Evolutionary conservation across 2,329 filamentous ascomycete species (phyloP).

Genomic region (Beauveria scarabaeidicola): DNA sequence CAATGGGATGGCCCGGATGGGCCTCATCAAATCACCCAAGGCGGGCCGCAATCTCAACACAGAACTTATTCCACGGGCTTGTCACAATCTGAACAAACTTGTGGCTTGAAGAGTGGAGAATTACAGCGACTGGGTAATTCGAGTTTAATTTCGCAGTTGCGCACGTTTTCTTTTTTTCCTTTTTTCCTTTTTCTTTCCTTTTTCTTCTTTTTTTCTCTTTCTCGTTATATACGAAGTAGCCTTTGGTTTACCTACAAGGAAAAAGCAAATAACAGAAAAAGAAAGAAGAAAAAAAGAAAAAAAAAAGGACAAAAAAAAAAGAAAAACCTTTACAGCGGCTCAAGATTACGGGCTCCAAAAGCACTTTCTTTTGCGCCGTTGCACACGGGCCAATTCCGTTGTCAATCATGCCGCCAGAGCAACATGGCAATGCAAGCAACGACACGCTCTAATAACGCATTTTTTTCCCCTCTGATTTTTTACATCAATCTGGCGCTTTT

Average conservation of each 20-base stretch:
- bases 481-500: neutral
- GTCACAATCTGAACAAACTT: slow-evolving; percentile 7
- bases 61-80: neutral
- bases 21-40: neutral
- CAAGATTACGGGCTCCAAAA: neutral
- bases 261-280: no score
- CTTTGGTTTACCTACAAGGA: no score
- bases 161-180: neutral
- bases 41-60: slow-evolving; percentile 11
- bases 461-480: neutral
- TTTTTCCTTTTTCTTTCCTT: neutral
- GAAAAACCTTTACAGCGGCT: neutral
- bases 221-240: no score
- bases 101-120: slow-evolving; percentile 10
- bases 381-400: neutral
- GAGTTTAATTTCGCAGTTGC: slow-evolving; percentile 6
- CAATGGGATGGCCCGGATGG: no score
- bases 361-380: neutral
- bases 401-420: neutral
- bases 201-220: neutral
- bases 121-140: neutral
- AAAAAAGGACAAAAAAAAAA: neutral
- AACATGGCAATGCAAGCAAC: neutral
- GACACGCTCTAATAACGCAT: neutral
- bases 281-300: no score